Evolutionary conservation across 2,329 filamentous ascomycete species (phyloP), one percentile per base, ranked within the genome.

Genomic region (Fusarium sp.): DNA sequence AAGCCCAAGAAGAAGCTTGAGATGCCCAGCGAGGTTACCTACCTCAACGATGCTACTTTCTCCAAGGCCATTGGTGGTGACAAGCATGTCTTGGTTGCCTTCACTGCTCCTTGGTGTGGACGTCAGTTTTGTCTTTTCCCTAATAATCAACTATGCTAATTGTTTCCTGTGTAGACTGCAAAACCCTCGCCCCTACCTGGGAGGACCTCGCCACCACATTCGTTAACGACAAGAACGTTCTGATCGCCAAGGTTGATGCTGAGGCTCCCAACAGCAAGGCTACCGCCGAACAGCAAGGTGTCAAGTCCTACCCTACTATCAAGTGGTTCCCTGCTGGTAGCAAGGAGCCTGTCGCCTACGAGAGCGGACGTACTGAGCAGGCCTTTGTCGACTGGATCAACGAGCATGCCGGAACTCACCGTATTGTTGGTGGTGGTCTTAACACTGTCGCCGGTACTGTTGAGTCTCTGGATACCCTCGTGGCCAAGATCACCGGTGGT

Each of bases 51-150:
- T 77, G 81, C 86, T 74, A 89, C 89, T 63, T 98, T 98, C 83
- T 89, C 90, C 81, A 84, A 90, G 79, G 85, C 88, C 64, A 86
- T 98, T 83, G 95, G 95, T 70, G 86, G 90, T 54, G 93, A 97
- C 70, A 94, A 97, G 88, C 87, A 97, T 81, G 93, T 97, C 22
- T 82, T 99, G 59, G 95, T 99, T 79, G 95, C 97, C 47, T 99
- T 99, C 82, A 99, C 97, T 75, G 95, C 96, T 56, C 95, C 96
- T 56, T 98, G 95, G 96, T 99, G 96, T 83, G 95, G 95, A 81
- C 95, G 96, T 98, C 89, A 83, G 94, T 92, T 51, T 29, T 24
- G 20, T 38, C 20, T 14, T 38, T 9, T 25, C 27, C 43, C 22
- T n/a, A 51, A 20, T 12, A 7, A 29, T 20, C 47, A 45, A 55